Evolutionary conservation across 1,284 basidiomycete species (phyloP).

Genomic region (Microbotryum intermedium): DNA sequence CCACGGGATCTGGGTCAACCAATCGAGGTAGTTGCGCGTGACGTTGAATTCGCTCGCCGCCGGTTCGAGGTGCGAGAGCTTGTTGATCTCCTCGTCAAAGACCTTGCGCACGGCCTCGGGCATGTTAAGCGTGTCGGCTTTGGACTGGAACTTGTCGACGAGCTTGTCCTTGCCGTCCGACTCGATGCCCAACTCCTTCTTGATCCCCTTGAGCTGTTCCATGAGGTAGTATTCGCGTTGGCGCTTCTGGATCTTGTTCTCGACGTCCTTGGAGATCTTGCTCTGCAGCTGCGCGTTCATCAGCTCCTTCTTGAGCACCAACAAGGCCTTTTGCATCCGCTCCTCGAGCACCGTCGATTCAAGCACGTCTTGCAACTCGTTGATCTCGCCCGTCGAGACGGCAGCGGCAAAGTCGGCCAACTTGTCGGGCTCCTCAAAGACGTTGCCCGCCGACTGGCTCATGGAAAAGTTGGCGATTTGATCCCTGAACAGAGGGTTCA

Average conservation of each 20-base stretch:
- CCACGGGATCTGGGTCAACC: constrained; percentile 96
- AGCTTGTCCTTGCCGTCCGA: constrained; percentile 96
- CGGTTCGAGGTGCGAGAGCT: constrained; percentile 80
- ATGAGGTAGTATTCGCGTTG: constrained; percentile 96
- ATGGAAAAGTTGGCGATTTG: constrained; percentile 96
- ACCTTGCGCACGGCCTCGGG: constrained; percentile 85
- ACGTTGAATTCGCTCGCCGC: constrained; percentile 77
- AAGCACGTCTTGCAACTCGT: constrained; percentile 87
- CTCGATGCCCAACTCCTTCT: constrained; percentile 97
- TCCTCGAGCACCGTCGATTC: constrained; percentile 82
- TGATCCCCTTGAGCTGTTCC: constrained; percentile 98
- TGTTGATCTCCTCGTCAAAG: constrained; percentile 92
- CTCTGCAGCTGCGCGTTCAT: constrained; percentile 94
- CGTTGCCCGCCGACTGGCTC: constrained; percentile 89
- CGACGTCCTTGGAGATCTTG: constrained; percentile 90
- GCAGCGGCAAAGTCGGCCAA: constrained; percentile 97
- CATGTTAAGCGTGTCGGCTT: constrained; percentile 81
- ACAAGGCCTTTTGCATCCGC: constrained; percentile 76
- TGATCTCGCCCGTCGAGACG: constrained; percentile 81
- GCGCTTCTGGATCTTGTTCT: constrained; percentile 91
- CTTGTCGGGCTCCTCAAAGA: constrained; percentile 97
- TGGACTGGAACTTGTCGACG: constrained; percentile 90
- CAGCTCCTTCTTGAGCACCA: constrained; percentile 95
- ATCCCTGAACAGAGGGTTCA: constrained; percentile 96
- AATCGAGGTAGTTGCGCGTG: constrained; percentile 92